phyloP scores from a whole-genome alignment of 768 basidiomycete species.

The Lactifluus hygrophoroides region DNA sequence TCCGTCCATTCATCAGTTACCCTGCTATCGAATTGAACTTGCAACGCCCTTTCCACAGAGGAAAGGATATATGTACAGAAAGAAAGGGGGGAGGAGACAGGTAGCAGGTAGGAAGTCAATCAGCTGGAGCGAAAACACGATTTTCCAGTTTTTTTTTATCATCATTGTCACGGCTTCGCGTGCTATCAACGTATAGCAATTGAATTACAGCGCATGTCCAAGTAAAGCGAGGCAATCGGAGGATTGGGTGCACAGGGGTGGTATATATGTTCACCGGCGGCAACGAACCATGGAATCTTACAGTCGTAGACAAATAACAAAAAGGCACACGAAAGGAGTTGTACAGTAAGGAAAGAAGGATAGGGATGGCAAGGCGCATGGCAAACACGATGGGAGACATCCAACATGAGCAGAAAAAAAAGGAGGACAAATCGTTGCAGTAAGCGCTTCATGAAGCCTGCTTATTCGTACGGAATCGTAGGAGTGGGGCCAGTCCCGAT shows the following conservation, averaged over 20 bases:
- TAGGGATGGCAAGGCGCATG: not conserved
- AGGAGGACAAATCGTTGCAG: not conserved
- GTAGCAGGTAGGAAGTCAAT: too few relatives aligned
- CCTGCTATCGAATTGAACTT: slow-evolving; percentile 6
- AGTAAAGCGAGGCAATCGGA: not conserved
- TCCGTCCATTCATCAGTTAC: not conserved
- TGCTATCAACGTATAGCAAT: not conserved
- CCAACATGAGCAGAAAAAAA: slow-evolving; percentile 3
- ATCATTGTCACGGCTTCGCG: not conserved
- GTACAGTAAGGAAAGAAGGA: slow-evolving; percentile 1
- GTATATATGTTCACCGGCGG: slow-evolving; percentile 14
- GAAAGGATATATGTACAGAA: not conserved
- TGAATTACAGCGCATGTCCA: not conserved
- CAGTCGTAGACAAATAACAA: slow-evolving; percentile 13
- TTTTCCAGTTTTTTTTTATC: not conserved
- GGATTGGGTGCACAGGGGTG: not conserved
- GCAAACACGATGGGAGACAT: slow-evolving; percentile 1
- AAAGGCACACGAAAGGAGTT: not conserved
- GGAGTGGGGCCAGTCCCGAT: slow-evolving; percentile 74
- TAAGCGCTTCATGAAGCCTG: slow-evolving; percentile 28
- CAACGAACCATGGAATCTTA: slow-evolving; percentile 9
- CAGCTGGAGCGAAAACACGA: not conserved
- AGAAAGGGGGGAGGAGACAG: not conserved
- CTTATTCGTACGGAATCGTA: slow-evolving; percentile 66
- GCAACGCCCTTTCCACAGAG: not conserved